Evolutionary conservation across 208 protist species (phyloP), one percentile per base, ranked within the genome.

Genomic region (Acanthamoeba royreba): DNA sequence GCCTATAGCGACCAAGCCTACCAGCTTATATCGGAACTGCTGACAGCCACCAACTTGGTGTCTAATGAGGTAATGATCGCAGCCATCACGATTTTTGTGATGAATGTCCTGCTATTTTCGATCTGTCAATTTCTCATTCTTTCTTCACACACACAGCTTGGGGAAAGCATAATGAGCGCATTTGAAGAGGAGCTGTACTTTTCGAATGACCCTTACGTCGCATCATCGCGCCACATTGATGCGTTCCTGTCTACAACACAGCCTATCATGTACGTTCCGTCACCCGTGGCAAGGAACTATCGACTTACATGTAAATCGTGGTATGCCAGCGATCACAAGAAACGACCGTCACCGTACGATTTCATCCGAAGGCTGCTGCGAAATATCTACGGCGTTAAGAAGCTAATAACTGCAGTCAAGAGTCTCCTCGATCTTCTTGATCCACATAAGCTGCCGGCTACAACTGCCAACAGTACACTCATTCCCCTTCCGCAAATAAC

Each of bases 111-210:
- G 33, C 11, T 38, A 38, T 15, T 87, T 55, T 53, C 45, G 1
- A 2, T 33, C 9, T 33, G 4, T n/a, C 66, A 13, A 17, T 77
- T 28, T 28, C 15, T n/a, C 35, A 11, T 77, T 38, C 66, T 13
- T 38, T 77, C 35, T 28, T n/a, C 35, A 11, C 1, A 19, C 25
- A 40, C 40, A 25, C 45, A 89, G 81, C 15, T 89, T 28, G 81
- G 81, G 19, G 81, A 89, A 33, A 25, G 38, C 25, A 52, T 46
- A 17, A 31, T 89, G 2, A 38, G 19, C 22, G 46, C 81, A 19
- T 89, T 89, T 40, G 81, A 66, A 25, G 81, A 89, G 81, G 81
- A 89, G n/a, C 81, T 89, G 38, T 63, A 31, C 49, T 69, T 46
- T 40, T 89, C 53, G 31, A 13, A 25, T 1, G 81, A 89, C 35